phyloP scores from a whole-genome alignment of 1,284 basidiomycete genomes.

The Hemileia vastatrix region DNA sequence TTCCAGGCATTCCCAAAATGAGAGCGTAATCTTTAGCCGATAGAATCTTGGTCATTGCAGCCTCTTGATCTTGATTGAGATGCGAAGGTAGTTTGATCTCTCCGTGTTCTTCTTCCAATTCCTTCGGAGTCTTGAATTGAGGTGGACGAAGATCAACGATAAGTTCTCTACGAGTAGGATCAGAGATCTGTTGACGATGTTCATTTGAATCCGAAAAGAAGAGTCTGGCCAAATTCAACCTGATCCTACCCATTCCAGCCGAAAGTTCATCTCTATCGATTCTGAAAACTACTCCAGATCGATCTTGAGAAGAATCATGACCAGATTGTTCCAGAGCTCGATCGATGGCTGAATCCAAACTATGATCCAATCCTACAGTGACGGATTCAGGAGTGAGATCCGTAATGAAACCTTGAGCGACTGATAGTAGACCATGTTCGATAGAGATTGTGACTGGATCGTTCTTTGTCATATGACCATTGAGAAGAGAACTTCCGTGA shows the following conservation, averaged over 20 bases:
- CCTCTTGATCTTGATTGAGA: slow-evolving; percentile 66
- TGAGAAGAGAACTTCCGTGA: slow-evolving; percentile 54
- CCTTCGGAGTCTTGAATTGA: slow-evolving; percentile 50
- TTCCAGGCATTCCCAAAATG: slow-evolving; percentile 94
- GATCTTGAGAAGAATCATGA: slow-evolving; percentile 5
- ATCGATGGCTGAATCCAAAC: slow-evolving; percentile 48
- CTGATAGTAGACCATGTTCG: slow-evolving; percentile 68
- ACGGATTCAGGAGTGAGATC: slow-evolving; percentile 58
- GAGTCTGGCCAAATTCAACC: slow-evolving; percentile 77
- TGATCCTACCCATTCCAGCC: slow-evolving; percentile 71
- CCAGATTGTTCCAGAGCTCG: slow-evolving; percentile 23
- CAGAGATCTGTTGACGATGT: slow-evolving; percentile 54
- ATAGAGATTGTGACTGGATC: slow-evolving; percentile 74
- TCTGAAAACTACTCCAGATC: slow-evolving; percentile 56
- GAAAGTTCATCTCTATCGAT: slow-evolving; percentile 88
- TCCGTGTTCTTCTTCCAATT: slow-evolving; percentile 28
- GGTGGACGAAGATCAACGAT: slow-evolving; percentile 73
- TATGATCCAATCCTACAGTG: slow-evolving; percentile 68
- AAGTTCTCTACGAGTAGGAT: slow-evolving; percentile 57
- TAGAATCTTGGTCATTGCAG: slow-evolving; percentile 64
- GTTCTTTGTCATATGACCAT: slow-evolving; percentile 64
- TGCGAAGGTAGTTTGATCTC: slow-evolving; percentile 37
- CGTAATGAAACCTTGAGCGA: slow-evolving; percentile 72
- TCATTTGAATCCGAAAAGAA: slow-evolving; percentile 64
- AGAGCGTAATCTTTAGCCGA: slow-evolving; percentile 78